Base-by-base conservation (phyloP, 2,329 filamentous ascomycete species). In the Beauveria scarabaeidicola region DNA sequence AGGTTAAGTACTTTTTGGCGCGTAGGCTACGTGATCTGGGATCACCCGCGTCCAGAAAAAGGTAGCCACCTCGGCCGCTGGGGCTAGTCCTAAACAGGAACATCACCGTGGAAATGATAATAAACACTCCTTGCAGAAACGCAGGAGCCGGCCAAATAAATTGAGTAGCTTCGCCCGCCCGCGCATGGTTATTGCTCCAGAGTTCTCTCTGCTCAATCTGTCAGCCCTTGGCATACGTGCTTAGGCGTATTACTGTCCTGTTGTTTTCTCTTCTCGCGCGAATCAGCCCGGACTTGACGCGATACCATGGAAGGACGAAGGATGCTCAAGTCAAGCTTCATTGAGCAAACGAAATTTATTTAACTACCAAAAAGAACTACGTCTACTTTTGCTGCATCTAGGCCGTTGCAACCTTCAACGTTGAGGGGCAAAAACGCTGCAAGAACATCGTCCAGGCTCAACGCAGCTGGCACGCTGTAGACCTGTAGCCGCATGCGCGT, bases 1-100 rank as follows among this genome's bases (percentile, higher is more conserved):
- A 71, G 72, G 70, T 81, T 81, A 82, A 81, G 79, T 82, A 82
- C 74, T 81, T 81, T 81, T 79, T 73, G 75, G 71, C 76, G 76
- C 71, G 72, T 70, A 65, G 64, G 64, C 67, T 70, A 71, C 70
- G 69, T 72, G 72, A 75, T 77, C 74, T 76, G 77, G 74, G 77
- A 81, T 81, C 79, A 81, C 78, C 68, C 69, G 66, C 65, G 62
- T 27, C 48, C 32, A 56, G 50, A 59, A 51, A 58, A 55, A 56
- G 60, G 59, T 62, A 63, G 41, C 61, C 48, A 48, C 68, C 67
- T 66, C 64, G 66, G 67, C 63, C 63, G 67, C 63, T 52, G 3
- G 48, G 68, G 68, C 73, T 73, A 73, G 61, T 48, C 70, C 62
- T 11, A 60, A 67, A 65, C 63, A 61, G 70, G 67, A 71, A 72